Conservation (phyloP, 768 basidiomycete genomes). For the Auricularia auricula-judae region DNA sequence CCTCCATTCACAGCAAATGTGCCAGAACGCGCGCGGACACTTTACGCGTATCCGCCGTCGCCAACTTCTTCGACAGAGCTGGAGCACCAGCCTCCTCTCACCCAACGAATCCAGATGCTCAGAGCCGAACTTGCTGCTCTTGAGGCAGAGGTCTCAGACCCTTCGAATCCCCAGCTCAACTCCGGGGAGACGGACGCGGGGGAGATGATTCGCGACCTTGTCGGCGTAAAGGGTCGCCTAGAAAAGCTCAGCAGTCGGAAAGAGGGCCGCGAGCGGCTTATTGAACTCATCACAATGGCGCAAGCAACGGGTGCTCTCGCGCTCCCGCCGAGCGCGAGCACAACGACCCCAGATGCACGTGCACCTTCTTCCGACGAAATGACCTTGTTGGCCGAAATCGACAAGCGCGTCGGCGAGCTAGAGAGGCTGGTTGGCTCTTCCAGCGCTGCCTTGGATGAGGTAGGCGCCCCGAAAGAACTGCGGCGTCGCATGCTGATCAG, state of each 20-base stretch:
- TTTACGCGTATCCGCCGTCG: conserved; percentile 55
- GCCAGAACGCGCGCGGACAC: conserved; percentile 39
- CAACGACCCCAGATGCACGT: background rate
- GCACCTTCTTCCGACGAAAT: conserved; percentile 18
- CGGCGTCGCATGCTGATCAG: background rate
- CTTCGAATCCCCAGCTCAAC: conserved; percentile 53
- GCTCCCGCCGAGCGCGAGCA: background rate
- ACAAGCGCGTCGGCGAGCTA: conserved; percentile 71
- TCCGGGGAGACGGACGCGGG: conserved; percentile 39
- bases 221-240: conserved; percentile 59
- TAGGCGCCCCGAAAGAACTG: conserved; percentile 21
- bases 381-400: conserved; percentile 58
- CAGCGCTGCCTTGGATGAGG: conserved; percentile 74
- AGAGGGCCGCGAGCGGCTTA: conserved; percentile 54
- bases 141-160: conserved; percentile 74
- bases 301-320: background rate
- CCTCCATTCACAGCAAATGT: conserved; percentile 3
- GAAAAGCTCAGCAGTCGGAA: conserved; percentile 55
- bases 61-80: conserved; percentile 26
- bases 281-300: conserved; percentile 27
- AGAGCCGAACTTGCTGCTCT: conserved; percentile 71
- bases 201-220: conserved; percentile 64
- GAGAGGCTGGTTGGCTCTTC: conserved; percentile 78
- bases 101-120: conserved; percentile 50
- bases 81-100: conserved; percentile 39